Conservation (phyloP, 139 green algal genomes). For the Zygnema circumcarinatum region DNA sequence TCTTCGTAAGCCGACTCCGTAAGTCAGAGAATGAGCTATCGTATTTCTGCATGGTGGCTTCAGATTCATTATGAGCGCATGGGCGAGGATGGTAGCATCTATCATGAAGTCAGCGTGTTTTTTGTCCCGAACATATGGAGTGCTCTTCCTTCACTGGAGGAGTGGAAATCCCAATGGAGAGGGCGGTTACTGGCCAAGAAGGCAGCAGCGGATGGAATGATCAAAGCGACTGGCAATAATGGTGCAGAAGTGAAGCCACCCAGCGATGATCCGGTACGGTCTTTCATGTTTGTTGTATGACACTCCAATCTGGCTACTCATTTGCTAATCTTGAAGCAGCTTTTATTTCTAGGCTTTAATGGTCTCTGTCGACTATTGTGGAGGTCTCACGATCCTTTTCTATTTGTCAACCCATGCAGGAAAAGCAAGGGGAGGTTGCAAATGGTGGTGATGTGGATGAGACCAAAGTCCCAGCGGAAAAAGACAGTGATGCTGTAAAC, state of each 20-base stretch:
- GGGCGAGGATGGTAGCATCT: not conserved
- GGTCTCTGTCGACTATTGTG: not conserved
- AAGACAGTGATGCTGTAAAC: constrained; percentile 25
- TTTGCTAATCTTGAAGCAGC: too few relatives aligned
- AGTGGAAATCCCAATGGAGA: constrained; percentile 40
- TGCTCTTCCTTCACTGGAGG: constrained; percentile 35
- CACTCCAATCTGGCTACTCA: too few relatives aligned
- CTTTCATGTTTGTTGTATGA: too few relatives aligned
- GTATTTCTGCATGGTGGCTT: too few relatives aligned
- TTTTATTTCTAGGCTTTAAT: too few relatives aligned
- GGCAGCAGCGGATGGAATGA: not conserved
- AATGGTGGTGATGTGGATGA: constrained; percentile 5
- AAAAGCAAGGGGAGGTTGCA: constrained; percentile 9
- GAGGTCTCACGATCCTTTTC: not conserved
- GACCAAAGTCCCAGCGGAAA: not conserved
- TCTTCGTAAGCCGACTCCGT: too few relatives aligned
- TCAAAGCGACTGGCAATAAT: not conserved
- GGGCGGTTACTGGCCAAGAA: constrained; percentile 2
- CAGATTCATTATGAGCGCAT: constrained; percentile 55
- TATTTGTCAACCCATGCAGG: not conserved
- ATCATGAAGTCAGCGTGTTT: constrained; percentile 47
- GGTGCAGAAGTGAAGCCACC: not conserved
- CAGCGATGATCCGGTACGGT: not conserved
- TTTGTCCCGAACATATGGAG: constrained; percentile 43
- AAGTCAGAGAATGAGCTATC: too few relatives aligned